These are phyloP conservation scores for Pharus latifolius DNA, from an alignment of 176 grass and related monocot genomes.

Conservation along the genomic window DNA sequence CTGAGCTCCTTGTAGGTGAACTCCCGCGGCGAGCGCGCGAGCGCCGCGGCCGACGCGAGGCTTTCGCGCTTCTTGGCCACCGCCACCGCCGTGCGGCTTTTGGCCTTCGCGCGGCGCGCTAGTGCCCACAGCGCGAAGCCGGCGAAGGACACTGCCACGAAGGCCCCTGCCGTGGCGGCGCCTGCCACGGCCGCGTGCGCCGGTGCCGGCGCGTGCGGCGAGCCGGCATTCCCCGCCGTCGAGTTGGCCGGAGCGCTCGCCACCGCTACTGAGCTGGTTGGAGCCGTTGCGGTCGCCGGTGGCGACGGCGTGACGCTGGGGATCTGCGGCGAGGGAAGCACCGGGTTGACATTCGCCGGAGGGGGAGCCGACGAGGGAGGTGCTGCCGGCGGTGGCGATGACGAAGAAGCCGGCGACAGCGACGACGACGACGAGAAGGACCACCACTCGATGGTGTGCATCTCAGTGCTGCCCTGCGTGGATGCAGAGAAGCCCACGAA, in stretches of 20 bases:
- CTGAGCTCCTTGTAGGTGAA: slow-evolving; percentile 84
- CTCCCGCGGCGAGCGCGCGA: slow-evolving; percentile 55
- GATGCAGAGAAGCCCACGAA: slow-evolving; percentile 77
- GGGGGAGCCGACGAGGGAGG: neutral
- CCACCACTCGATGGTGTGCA: slow-evolving; percentile 93
- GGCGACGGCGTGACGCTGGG: slow-evolving; percentile 6
- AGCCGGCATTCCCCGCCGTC: neutral
- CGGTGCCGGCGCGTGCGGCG: slow-evolving; percentile 7
- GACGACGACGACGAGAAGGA: slow-evolving; percentile 49
- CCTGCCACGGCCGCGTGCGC: slow-evolving; percentile 56
- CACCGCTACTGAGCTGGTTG: slow-evolving; percentile 7
- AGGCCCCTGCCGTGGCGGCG: slow-evolving; percentile 59
- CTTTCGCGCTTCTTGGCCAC: slow-evolving; percentile 26
- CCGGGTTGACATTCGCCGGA: neutral
- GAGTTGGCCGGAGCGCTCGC: slow-evolving; percentile 29
- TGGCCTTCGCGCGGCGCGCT: slow-evolving; percentile 16
- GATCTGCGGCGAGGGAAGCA: slow-evolving; percentile 12
- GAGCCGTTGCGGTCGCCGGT: neutral
- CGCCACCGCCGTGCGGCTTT: slow-evolving; percentile 3
- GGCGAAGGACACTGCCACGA: slow-evolving; percentile 58
- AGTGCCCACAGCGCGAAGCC: slow-evolving; percentile 67
- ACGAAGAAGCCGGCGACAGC: neutral
- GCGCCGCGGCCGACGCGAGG: slow-evolving; percentile 49
- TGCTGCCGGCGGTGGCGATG: neutral
- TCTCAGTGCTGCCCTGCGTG: slow-evolving; percentile 93